These are phyloP conservation scores for Glycyrrhiza uralensis DNA, from an alignment of 306 rosid genomes.

Conservation along the genomic window DNA sequence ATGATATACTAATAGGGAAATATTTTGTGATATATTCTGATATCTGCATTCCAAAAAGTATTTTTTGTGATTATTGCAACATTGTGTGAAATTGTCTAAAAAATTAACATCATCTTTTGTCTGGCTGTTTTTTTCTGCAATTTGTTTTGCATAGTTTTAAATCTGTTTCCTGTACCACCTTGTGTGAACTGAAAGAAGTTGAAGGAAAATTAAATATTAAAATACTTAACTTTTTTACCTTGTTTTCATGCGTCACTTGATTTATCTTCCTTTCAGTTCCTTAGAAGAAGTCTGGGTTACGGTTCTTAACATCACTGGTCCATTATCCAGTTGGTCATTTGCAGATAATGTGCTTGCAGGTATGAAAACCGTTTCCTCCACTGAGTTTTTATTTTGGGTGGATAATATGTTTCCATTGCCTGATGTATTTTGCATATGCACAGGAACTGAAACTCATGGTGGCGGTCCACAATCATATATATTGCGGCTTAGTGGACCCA, in stretches of 20 bases:
- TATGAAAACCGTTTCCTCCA: conserved; percentile 22
- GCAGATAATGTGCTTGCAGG: conserved; percentile 83
- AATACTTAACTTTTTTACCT: not conserved
- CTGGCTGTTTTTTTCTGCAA: not conserved
- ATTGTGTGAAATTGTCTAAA: not conserved
- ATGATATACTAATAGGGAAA: not conserved
- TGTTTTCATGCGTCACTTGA: not conserved
- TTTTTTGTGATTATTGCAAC: not conserved
- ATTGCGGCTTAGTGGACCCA: conserved; percentile 75
- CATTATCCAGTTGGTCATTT: conserved; percentile 96
- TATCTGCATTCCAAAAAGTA: not conserved
- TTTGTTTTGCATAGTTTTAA: not conserved
- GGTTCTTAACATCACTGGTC: conserved; percentile 91
- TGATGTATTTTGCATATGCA: conserved; percentile 17
- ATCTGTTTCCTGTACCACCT: not conserved
- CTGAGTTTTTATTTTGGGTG: not conserved
- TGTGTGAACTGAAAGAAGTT: not conserved
- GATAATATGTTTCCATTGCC: conserved; percentile 14
- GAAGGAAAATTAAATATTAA: not conserved
- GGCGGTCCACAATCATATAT: conserved; percentile 83
- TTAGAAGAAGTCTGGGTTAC: conserved; percentile 91
- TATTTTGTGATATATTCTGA: not conserved
- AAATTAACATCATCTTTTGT: not conserved
- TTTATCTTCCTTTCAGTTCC: conserved; percentile 53
- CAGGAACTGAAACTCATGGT: conserved; percentile 57